Evolutionary conservation across 106 monocot species (phyloP), one percentile per base, ranked within the genome.

Genomic region (Apostasia shenzhenica): DNA sequence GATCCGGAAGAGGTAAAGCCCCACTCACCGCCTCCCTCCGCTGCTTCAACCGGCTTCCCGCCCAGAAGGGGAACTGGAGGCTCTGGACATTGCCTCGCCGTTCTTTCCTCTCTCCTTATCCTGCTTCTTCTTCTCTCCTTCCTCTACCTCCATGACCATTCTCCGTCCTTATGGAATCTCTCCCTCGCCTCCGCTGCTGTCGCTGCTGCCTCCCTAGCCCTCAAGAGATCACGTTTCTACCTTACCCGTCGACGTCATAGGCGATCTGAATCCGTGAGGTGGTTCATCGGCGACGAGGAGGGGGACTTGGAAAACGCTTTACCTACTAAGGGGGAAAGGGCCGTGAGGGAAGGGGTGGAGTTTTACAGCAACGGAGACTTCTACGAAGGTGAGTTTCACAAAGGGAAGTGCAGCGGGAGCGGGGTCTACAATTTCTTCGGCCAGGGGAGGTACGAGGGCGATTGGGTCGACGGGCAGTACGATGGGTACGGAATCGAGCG

Each of bases 401-500:
- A 12, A 6, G 86, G 82, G 26, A 68, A 69, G 73, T 77, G 77
- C 45, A 77, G 56, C 42, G 82, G 86, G 49, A 82, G 82, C 12
- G 86, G 86, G 1, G 82, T 86, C 2, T 80, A 82, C 45, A 57
- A 53, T 8, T 82, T 80, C 68, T 57, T 59, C 53, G 71, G 44
- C 0, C 67, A 61, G 12, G 82, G 86, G 67, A 77, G 74, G 77
- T 87, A 83, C 39, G 86, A 87, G 46, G 86, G 86, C 6, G 86
- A 83, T 47, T 87, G 86, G 86, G 68, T 80, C n/a, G 82, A 80
- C 5, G 86, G 82, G 6, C 59, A 72, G 52, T 82, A 80, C 54
- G 86, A 86, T 26, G 86, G 86, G n/a, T 71, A 48, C n/a, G 86
- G 86, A 54, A 59, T 86, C 44, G 86, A 86, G 76, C 79, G 73